Evolutionary conservation across 805 yeast species (phyloP).

Genomic region (Kodamaea laetipori): DNA sequence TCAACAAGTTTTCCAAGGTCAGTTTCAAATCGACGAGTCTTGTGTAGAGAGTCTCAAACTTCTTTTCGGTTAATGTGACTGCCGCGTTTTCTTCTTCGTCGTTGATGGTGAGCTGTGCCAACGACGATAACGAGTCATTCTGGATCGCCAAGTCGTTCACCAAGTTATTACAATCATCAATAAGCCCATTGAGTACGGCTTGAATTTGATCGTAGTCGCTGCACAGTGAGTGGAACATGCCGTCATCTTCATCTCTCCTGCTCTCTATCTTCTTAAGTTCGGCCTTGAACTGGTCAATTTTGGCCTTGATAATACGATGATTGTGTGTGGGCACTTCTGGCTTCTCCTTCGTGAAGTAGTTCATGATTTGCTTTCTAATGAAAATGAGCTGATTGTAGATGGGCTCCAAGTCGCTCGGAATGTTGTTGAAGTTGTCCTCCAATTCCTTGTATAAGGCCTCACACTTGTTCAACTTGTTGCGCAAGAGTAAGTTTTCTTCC

Average conservation of each 20-base stretch:
- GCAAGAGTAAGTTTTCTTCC: conserved; percentile 62
- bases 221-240: conserved; percentile 43
- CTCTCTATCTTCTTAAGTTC: conserved; percentile 32
- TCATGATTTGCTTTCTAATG: conserved; percentile 62
- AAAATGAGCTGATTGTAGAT: conserved; percentile 61
- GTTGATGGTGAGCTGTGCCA: conserved; percentile 23
- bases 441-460: conserved; percentile 56
- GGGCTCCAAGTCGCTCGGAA: conserved; percentile 40
- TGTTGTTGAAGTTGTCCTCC: conserved; percentile 49
- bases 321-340: conserved; percentile 6
- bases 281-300: conserved; percentile 24
- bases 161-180: conserved; percentile 81
- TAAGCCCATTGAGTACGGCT: conserved; percentile 65
- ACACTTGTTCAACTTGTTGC: conserved; percentile 68
- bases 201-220: conserved; percentile 32
- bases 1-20: conserved; percentile 76
- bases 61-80: conserved; percentile 13
- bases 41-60: conserved; percentile 58
- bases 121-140: conserved; percentile 29
- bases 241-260: conserved; percentile 52
- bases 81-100: conserved; percentile 20
- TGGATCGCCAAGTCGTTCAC: conserved; percentile 65
- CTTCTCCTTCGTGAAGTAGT: conserved; percentile 14
- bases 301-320: conserved; percentile 14
- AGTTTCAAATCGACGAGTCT: conserved; percentile 65